Conservation (phyloP, 352 stramenopile genomes). For the Globisporangium cylindrosporum region DNA sequence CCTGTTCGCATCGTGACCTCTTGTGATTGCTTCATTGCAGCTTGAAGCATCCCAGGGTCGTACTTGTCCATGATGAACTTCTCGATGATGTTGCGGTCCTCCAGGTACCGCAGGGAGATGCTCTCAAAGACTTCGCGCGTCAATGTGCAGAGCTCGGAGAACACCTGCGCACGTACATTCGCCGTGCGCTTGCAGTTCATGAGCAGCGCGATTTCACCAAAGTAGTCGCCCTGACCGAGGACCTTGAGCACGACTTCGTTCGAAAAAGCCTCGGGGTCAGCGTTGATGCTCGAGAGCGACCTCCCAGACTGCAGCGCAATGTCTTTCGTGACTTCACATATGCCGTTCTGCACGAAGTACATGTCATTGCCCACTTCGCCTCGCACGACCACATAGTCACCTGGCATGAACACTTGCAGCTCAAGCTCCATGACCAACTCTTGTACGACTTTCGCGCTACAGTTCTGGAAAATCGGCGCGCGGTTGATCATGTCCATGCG, state of each 20-base stretch:
- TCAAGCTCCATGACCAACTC: conserved; percentile 83
- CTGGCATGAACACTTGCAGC: conserved; percentile 82
- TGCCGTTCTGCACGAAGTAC: conserved; percentile 83
- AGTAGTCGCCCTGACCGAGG: conserved; percentile 74
- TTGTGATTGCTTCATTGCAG: conserved; percentile 72
- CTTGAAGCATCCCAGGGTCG: conserved; percentile 67
- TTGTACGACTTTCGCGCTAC: conserved; percentile 78
- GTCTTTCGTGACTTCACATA: conserved; percentile 82
- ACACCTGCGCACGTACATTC: conserved; percentile 67
- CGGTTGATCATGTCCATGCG: conserved; percentile 88
- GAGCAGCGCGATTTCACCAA: conserved; percentile 75
- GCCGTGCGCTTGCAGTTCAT: conserved; percentile 86
- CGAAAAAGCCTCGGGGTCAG: background rate
- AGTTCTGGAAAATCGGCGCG: conserved; percentile 79
- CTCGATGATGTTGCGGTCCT: conserved; percentile 78
- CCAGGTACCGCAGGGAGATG: conserved; percentile 71
- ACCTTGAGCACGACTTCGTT: conserved; percentile 70
- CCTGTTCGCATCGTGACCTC: conserved; percentile 52
- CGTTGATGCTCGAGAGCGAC: conserved; percentile 6
- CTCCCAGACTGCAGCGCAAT: conserved; percentile 13
- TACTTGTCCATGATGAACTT: conserved; percentile 88
- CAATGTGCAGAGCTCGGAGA: conserved; percentile 74
- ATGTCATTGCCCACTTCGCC: conserved; percentile 85
- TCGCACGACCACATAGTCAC: conserved; percentile 80
- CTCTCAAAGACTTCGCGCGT: conserved; percentile 75